Base-by-base conservation (phyloP, 1,139 yeast species). In the Hemisphaericaspora subhashii region DNA sequence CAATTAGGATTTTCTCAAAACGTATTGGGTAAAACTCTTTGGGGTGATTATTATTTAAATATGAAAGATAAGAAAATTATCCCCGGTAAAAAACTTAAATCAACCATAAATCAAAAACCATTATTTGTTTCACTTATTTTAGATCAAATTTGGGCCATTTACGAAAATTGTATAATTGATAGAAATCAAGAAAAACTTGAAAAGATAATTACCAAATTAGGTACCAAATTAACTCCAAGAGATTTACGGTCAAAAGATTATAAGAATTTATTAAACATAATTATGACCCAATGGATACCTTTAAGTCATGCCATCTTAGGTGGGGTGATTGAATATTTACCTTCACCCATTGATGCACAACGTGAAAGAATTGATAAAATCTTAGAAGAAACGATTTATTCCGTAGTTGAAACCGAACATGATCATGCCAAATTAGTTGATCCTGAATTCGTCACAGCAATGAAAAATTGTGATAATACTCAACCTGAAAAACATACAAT, bases 251-350 rank as follows among this genome's bases (percentile, higher is more conserved):
- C 96, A 0, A 88, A 85, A 54, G 97, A 92, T 54, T 70, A 79
- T 39, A 82, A 81, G 49, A 68, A 68, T 36, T 61, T 88, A 32
- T 62, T 89, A 28, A 75, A 74, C 41, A 68, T 79, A n/a, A 78
- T 94, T 9, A 81, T 90, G 80, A 79, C 89, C 1, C 98, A 90
- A 55, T 94, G 98, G 98, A 69, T 94, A 18, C 98, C 99, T 0
- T 77, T 94, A 8, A 85, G 97, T 27, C 83, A 86, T 37, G 88
- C 98, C 0, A 77, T 92, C 15, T 64, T 92, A 27, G 75, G 94
- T 9, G 81, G 95, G 3, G 96, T 92, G 3, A 84, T 90, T 31
- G 95, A 88, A 42, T 79, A 79, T 45, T 62, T 94, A 36, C 97
- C 98, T 0, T 84, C 95, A 11, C 98, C 98, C 1, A 53, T 73